Evolutionary conservation across 495 filamentous ascomycete genomes (phyloP), one percentile per base, ranked within the genome.

Genomic region (Aspergillus sclerotiicarbonarius): DNA sequence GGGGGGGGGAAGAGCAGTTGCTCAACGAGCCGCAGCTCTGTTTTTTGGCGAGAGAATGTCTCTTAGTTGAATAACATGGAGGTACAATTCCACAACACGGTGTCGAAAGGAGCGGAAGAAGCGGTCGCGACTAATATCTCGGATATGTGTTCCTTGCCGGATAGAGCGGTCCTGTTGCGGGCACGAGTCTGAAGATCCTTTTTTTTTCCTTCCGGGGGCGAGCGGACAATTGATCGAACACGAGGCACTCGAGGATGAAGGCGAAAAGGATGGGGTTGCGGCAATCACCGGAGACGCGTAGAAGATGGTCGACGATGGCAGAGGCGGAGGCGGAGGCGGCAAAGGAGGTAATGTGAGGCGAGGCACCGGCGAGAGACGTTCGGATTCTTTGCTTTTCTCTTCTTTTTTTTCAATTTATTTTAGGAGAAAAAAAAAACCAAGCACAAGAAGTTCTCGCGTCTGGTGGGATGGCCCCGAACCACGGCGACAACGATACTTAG

Each of bases 401-500:
- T 41, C 33, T 50, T 37, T 54, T 54, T 41, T 18, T 21, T 8
- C 35, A 30, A 57, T 33, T 51, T 41, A 44, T 8, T 19, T 57
- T 56, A 53, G 46, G 48, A 53, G 62, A 60, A 54, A 53, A 59
- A 62, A 56, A 60, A 62, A 64, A 55, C 39, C 32, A 58, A 53
- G 48, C 25, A 25, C 2, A 25, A 43, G 33, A 19, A 61, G 47
- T 61, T 70, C 60, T 69, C 70, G 61, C 66, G 71, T 67, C 65
- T 51, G 67, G 50, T 47, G 59, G 62, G 58, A 68, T 64, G 65
- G 52, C 64, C 62, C 67, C 46, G 56, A 44, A 51, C 61, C 63
- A 67, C 61, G 48, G 37, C 45, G 43, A 61, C 75, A 76, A 78
- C 76, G 75, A 79, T 71, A 77, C 76, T 78, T 79, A 79, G 71